These are phyloP conservation scores for Pichia sp. DNA, from an alignment of 1,139 yeast species.

Conservation along the genomic window DNA sequence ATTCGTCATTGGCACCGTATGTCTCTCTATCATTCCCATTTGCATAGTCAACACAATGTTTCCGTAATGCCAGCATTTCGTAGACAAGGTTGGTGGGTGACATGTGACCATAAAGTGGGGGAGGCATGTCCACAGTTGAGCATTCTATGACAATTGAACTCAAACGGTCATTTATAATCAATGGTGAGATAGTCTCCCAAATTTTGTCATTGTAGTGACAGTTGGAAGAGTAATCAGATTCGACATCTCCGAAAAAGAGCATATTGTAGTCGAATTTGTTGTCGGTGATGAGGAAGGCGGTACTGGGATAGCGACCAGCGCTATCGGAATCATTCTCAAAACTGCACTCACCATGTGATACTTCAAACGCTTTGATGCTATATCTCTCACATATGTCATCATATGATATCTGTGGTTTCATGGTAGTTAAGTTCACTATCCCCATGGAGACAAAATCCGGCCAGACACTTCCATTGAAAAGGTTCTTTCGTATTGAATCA, in stretches of 20 bases:
- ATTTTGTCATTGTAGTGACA: conserved; percentile 38
- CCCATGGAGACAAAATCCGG: conserved; percentile 49
- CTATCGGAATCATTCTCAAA: conserved; percentile 5
- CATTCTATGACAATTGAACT: conserved; percentile 69
- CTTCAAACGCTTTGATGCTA: conserved; percentile 23
- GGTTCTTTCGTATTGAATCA: conserved; percentile 42
- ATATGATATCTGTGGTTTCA: conserved; percentile 2
- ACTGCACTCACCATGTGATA: conserved; percentile 30
- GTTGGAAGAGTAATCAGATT: conserved; percentile 49
- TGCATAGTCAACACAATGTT: conserved; percentile 19
- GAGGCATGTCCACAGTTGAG: conserved; percentile 47
- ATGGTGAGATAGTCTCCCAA: conserved; percentile 52
- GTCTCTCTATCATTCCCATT: background rate
- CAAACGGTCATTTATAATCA: conserved; percentile 34
- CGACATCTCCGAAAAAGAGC: conserved; percentile 75
- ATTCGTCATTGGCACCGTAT: conserved; percentile 15
- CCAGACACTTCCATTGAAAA: conserved; percentile 78
- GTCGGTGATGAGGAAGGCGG: conserved; percentile 21
- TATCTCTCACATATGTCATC: conserved; percentile 21
- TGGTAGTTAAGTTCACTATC: conserved; percentile 10
- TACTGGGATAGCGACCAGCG: conserved; percentile 35
- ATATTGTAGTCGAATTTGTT: conserved; percentile 29
- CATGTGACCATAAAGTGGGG: conserved; percentile 68
- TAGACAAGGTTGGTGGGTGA: conserved; percentile 55
- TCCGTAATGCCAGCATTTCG: conserved; percentile 43